Evolutionary conservation across 805 yeast genomes (phyloP), one percentile per base, ranked within the genome.

Genomic region (Myxozyma udenii): DNA sequence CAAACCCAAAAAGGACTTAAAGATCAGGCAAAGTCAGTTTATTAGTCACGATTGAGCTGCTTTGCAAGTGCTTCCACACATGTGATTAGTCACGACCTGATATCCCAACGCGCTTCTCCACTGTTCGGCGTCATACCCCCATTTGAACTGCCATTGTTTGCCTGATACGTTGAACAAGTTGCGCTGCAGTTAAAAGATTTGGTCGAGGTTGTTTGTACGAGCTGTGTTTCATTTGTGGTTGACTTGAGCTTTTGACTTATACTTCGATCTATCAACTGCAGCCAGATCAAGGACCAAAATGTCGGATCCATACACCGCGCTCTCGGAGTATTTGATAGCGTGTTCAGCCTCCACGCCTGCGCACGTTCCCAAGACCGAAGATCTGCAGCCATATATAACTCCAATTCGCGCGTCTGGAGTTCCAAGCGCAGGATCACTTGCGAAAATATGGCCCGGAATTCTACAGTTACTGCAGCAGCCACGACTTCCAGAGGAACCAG

Each of bases 361-460:
- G 6, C 6, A 32, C 9, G 43, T 48, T 3, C 53, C 53, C 11
- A 33, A 40, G 7, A 5, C 33, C 11, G 25, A n/a, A 3, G 48
- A 33, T 1, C 22, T 46, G n/a, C 49, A 46, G 37, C 46, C 19
- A n/a, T 45, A 50, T 23, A 9, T 46, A n/a, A 36, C 39, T 21
- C 40, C 54, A 9, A 23, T 50, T 11, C 51, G 52, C 5, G 44
- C 49, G 11, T 22, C 39, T 5, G 49, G 44, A 2, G 23, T 33
- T 11, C 51, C 58, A 21, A 33, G 21, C 6, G 16, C 55, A 5
- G 58, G 58, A 3, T 39, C 54, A 16, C 23, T 53, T 30, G 22
- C 51, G 2, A 33, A 41, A n/a, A 30, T 54, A 21, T 54, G 58
- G 58, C 58, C 58, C 1, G 58, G 56, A 2, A 47, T 54, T 12